Evolutionary conservation across 2,329 filamentous ascomycete genomes (phyloP).

Genomic region (Claviceps spartinae): DNA sequence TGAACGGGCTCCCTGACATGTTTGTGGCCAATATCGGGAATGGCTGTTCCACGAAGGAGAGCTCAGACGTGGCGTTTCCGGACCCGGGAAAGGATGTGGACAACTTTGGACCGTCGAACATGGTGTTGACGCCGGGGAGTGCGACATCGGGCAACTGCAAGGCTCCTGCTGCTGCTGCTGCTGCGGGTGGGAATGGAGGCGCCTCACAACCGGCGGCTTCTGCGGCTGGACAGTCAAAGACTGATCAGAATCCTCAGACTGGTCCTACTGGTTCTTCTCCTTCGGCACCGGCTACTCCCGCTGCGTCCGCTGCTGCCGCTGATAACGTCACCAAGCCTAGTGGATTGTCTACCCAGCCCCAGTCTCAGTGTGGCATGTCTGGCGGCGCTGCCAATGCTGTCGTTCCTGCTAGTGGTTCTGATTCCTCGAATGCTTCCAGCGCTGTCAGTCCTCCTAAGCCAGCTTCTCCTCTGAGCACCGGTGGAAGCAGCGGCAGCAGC

Average conservation of each 20-base stretch:
- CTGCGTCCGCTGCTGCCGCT: not conserved
- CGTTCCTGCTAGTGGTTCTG: not conserved
- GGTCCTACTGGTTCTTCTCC: too few relatives aligned
- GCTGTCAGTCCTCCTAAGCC: too few relatives aligned
- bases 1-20: slow-evolving; percentile 53
- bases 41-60: slow-evolving; percentile 36
- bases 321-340: slow-evolving; percentile 13
- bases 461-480: not conserved
- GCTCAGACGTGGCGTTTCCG: slow-evolving; percentile 45
- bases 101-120: slow-evolving; percentile 25
- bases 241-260: not conserved
- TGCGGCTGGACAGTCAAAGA: not conserved
- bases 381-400: slow-evolving; percentile 6
- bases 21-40: slow-evolving; percentile 53
- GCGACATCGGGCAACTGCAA: slow-evolving; percentile 11
- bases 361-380: not conserved
- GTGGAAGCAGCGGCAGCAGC: slow-evolving; percentile 8
- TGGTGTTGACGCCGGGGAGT: slow-evolving; percentile 10
- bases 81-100: slow-evolving; percentile 45
- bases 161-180: slow-evolving; percentile 3
- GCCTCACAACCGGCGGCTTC: not conserved
- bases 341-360: slow-evolving; percentile 20
- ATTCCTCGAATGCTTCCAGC: too few relatives aligned
- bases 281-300: too few relatives aligned
- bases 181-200: slow-evolving; percentile 6